Evolutionary conservation across 805 yeast genomes (phyloP).

Genomic region (Yarrowia alimentaria): DNA sequence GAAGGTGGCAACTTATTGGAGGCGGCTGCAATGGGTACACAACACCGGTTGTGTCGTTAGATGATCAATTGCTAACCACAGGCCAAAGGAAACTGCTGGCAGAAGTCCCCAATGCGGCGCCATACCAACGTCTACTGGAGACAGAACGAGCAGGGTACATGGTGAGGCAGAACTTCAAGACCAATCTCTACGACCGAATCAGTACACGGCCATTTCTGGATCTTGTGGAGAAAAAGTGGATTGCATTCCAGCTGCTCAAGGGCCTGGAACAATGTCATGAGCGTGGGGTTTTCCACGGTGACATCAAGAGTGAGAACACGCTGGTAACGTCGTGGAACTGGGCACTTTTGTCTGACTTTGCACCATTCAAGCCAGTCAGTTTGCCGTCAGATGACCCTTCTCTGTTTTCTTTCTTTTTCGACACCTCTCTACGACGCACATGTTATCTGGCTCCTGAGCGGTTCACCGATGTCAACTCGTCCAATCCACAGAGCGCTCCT

Average conservation of each 20-base stretch:
- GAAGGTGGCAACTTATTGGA: too few relatives aligned
- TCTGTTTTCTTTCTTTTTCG: slow-evolving; percentile 87
- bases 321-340: slow-evolving; percentile 87
- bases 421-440: slow-evolving; percentile 78
- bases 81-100: slow-evolving; percentile 45
- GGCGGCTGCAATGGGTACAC: too few relatives aligned
- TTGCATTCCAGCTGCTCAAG: slow-evolving; percentile 74
- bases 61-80: slow-evolving; percentile 34
- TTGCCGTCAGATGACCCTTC: slow-evolving; percentile 93
- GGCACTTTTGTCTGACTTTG: slow-evolving; percentile 78
- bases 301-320: slow-evolving; percentile 85
- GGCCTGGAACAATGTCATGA: slow-evolving; percentile 64
- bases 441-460: slow-evolving; percentile 96
- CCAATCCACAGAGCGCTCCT: slow-evolving; percentile 31
- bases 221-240: slow-evolving; percentile 76
- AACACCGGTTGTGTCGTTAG: slow-evolving; percentile 7
- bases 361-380: slow-evolving; percentile 76
- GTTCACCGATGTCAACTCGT: slow-evolving; percentile 43
- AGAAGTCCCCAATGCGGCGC: slow-evolving; percentile 60
- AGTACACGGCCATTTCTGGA: slow-evolving; percentile 84
- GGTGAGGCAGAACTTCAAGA: slow-evolving; percentile 74
- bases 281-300: slow-evolving; percentile 73
- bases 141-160: slow-evolving; percentile 91
- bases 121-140: slow-evolving; percentile 72
- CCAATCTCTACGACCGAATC: slow-evolving; percentile 82